Evolutionary conservation across 2,329 filamentous ascomycete genomes (phyloP), one percentile per base, ranked within the genome.

Genomic region (Verticillium klebahnii): DNA sequence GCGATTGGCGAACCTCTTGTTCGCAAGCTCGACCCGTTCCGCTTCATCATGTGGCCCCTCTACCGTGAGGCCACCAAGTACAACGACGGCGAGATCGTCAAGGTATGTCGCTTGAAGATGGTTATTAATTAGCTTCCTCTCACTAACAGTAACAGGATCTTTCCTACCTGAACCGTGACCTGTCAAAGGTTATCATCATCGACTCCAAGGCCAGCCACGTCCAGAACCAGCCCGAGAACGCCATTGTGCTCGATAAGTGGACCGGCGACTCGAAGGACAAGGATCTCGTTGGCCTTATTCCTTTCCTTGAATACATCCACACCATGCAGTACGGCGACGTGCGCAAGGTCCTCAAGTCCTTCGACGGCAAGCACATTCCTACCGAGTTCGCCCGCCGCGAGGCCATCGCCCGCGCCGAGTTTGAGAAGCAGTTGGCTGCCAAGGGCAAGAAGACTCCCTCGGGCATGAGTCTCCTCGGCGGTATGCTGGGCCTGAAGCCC

Each of bases 41-140:
- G 90, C 70, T 92, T 98, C 74, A 93, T 98, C 74, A 90, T 93
- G 79, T 98, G 93, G 90, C 93, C 93, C 1, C 81, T 99, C 57
- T 98, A 92, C 82, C 87, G 95, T 61, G 95, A 99, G 77, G 95
- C 94, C n/a, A 98, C 95, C 63, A 91, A 93, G 71, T 99, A 97
- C 75, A 90, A 97, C 77, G 90, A 96, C 66, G 95, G 95, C 66
- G 91, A 97, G 77, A 93, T 98, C 71, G 86, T 99, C 77, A 99
- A 99, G 88, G 92, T 93, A 78, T 66, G 79, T 66, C 58, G 12
- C 54, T 50, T 23, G 14, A 25, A 17, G 11, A 54, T 32, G 17
- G 7, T 5, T 19, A 1, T 25, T 23, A 3, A n/a, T 25, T 3
- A 12, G 56, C 23, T 60, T 40, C 31, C 40, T 56, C 19, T 61